A percentile compares a stretch with the other conserved stretches of the same genome.
phyloP scores from a whole-genome alignment of 1,284 basidiomycete genomes.

The Ustilago lituana region DNA sequence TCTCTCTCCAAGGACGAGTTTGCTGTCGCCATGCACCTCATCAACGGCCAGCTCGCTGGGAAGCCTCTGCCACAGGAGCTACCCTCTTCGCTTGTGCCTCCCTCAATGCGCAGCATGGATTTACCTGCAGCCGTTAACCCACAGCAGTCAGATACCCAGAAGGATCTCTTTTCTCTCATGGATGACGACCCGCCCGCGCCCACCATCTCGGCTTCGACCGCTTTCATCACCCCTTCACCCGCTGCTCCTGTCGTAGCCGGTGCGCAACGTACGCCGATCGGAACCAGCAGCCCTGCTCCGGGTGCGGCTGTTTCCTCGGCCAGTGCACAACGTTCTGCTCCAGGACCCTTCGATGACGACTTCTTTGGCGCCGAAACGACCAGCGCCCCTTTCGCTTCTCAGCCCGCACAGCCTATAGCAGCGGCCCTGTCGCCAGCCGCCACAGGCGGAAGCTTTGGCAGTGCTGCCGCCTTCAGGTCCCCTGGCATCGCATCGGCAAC shows the following conservation, averaged over 20 bases:
- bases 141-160: conserved; percentile 65
- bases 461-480: conserved; percentile 27
- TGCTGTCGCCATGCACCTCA: conserved; percentile 94
- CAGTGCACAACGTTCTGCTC: conserved; percentile 22
- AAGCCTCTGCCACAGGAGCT: conserved; percentile 77
- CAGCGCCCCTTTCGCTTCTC: conserved; percentile 23
- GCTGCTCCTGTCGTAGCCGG: conserved; percentile 35
- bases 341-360: conserved; percentile 61
- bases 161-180: conserved; percentile 70
- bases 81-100: conserved; percentile 81
- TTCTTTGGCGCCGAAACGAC: conserved; percentile 37
- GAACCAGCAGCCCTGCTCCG: conserved; percentile 65
- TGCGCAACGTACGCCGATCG: conserved; percentile 24
- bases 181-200: conserved; percentile 73
- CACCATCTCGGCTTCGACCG: conserved; percentile 55
- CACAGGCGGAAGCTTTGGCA: conserved; percentile 50
- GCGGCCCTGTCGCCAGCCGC: conserved; percentile 47
- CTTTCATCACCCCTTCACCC: conserved; percentile 51
- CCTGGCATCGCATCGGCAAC: conserved; percentile 31
- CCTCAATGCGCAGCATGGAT: conserved; percentile 73
- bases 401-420: conserved; percentile 21
- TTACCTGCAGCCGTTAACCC: conserved; percentile 59
- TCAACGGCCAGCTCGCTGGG: conserved; percentile 87
- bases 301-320: conserved; percentile 67
- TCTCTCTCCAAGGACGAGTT: conserved; percentile 90